These are phyloP conservation scores for Heterobasidion parviporum DNA, from an alignment of 1,284 basidiomycete genomes.

Conservation along the genomic window DNA sequence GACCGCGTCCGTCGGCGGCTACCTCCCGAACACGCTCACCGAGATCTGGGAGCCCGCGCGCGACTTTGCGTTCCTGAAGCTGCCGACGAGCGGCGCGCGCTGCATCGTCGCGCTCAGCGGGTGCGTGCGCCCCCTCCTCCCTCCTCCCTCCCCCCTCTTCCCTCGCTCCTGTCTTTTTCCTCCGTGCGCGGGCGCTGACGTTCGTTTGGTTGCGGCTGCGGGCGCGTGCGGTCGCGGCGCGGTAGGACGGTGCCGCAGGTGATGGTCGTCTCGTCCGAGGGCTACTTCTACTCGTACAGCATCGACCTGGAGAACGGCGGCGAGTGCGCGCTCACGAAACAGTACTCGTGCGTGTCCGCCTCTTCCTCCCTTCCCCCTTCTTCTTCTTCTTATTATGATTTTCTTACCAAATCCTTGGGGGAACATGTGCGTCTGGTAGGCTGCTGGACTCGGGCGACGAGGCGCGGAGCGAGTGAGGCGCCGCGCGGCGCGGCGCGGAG, in stretches of 20 bases:
- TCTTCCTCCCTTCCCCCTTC: neutral
- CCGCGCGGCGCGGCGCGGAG: too few relatives aligned
- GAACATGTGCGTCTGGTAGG: neutral
- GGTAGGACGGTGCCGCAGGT: conserved; percentile 87
- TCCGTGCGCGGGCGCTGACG: neutral
- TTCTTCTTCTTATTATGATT: neutral
- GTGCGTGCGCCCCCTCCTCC: conserved; percentile 35
- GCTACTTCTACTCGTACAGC: conserved; percentile 92
- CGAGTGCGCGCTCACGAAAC: conserved; percentile 91
- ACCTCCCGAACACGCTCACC: conserved; percentile 85
- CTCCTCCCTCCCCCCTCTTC: neutral
- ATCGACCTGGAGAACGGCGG: conserved; percentile 97
- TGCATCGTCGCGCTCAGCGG: conserved; percentile 83
- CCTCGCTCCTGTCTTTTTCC: neutral
- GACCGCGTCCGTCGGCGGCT: conserved; percentile 80
- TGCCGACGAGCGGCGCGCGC: conserved; percentile 75
- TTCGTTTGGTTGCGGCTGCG: neutral
- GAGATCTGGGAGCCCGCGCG: conserved; percentile 97
- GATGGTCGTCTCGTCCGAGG: conserved; percentile 95
- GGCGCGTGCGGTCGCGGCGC: neutral
- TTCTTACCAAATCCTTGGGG: too few relatives aligned
- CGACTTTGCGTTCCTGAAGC: conserved; percentile 89
- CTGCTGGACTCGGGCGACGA: conserved; percentile 8
- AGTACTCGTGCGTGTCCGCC: conserved; percentile 58
- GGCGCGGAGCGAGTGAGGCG: conserved; percentile 8